Evolutionary conservation across 176 grass and related monocot species (phyloP).

Genomic region (Musa schizocarpa): DNA sequence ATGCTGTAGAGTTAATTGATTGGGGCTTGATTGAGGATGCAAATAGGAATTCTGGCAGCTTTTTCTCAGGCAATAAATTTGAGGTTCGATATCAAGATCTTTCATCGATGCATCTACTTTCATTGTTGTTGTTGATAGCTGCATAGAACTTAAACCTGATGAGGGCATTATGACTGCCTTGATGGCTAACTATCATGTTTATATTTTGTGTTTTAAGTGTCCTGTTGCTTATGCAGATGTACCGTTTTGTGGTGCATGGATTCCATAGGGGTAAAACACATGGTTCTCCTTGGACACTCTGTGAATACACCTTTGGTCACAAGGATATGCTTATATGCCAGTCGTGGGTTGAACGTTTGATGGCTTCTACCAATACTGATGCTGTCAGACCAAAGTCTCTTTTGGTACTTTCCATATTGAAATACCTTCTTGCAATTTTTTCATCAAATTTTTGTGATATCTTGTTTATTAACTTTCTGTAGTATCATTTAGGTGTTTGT

Average conservation of each 20-base stretch:
- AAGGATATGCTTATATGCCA: constrained; percentile 49
- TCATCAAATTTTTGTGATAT: neutral
- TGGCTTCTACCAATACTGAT: constrained; percentile 33
- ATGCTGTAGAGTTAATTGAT: constrained; percentile 63
- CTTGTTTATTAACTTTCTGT: constrained; percentile 10
- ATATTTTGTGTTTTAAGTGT: neutral
- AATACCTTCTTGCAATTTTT: neutral
- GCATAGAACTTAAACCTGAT: neutral
- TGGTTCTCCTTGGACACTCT: constrained; percentile 55
- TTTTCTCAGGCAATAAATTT: constrained; percentile 29
- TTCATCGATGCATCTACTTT: neutral
- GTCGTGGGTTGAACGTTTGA: constrained; percentile 52
- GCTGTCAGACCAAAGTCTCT: constrained; percentile 58
- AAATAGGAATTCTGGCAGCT: constrained; percentile 32
- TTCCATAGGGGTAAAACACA: constrained; percentile 31
- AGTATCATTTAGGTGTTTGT: constrained; percentile 68
- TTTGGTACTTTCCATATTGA: constrained; percentile 41
- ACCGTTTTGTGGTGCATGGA: constrained; percentile 60
- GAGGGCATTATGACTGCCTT: neutral
- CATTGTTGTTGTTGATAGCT: neutral
- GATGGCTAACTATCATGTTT: neutral
- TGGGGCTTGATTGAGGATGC: constrained; percentile 39
- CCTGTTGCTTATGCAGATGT: constrained; percentile 47
- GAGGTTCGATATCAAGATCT: constrained; percentile 38
- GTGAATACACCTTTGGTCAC: constrained; percentile 75